A percentile compares a stretch with the other conserved stretches of the same genome.
phyloP scores from a whole-genome alignment of 495 filamentous ascomycete genomes.

The Penicillium robsamsonii region DNA sequence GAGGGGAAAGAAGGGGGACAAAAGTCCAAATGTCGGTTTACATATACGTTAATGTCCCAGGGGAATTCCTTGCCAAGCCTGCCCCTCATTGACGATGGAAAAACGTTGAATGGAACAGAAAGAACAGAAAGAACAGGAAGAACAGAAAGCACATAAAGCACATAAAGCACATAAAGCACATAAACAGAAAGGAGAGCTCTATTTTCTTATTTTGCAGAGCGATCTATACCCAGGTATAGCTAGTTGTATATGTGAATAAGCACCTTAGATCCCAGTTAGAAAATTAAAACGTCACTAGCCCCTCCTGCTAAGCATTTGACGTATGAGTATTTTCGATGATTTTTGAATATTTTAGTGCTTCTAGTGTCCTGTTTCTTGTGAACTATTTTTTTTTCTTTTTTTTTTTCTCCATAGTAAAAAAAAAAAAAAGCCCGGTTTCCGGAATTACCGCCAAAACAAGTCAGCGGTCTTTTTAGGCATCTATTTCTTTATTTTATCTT shows the following conservation, averaged over 20 bases:
- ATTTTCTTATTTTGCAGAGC: too few species aligned
- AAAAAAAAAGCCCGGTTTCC: background rate
- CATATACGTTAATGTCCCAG: too few species aligned
- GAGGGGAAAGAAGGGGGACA: too few species aligned
- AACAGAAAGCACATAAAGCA: too few species aligned
- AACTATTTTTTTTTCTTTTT: conserved; percentile 13
- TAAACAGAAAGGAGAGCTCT: background rate
- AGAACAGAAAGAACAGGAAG: too few species aligned
- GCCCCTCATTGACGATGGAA: conserved; percentile 3
- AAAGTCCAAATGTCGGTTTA: too few species aligned
- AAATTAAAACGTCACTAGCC: conserved; percentile 8
- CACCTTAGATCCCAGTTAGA: background rate
- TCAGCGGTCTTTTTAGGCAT: background rate
- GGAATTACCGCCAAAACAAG: conserved; percentile 4
- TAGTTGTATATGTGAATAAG: too few species aligned
- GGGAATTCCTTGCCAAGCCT: background rate
- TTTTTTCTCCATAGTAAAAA: conserved; percentile 6
- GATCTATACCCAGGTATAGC: too few species aligned
- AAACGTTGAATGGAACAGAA: background rate
- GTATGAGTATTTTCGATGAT: background rate
- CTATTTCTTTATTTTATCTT: background rate
- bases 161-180: too few species aligned
- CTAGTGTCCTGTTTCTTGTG: conserved; percentile 6
- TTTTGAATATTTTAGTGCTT: conserved; percentile 1
- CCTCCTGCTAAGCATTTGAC: conserved; percentile 19